phyloP scores from a whole-genome alignment of 148 eudicot genomes.

The Silene latifolia region DNA sequence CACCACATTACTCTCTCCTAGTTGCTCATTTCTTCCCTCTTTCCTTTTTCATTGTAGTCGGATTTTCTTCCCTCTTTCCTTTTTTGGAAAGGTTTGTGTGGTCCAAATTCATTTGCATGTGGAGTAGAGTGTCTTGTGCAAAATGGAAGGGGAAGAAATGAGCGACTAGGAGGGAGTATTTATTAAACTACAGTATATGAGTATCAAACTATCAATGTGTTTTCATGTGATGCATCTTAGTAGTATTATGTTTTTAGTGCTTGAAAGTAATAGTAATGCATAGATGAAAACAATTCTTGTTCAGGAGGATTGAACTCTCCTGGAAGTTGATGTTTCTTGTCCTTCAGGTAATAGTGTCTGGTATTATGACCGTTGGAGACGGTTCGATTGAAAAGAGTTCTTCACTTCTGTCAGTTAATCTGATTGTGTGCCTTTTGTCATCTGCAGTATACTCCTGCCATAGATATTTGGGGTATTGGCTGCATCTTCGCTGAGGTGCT shows the following conservation, averaged over 20 bases:
- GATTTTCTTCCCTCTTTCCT: no score
- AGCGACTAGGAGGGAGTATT: no score
- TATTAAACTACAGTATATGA: neutral
- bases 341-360: slow-evolving; percentile 57
- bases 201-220: neutral
- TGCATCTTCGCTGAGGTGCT: slow-evolving; percentile 94
- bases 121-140: no score
- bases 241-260: slow-evolving; percentile 2
- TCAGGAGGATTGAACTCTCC: slow-evolving; percentile 78
- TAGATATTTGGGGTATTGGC: slow-evolving; percentile 95
- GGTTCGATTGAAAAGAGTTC: slow-evolving; percentile 23
- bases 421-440: slow-evolving; percentile 15
- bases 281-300: slow-evolving; percentile 77
- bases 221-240: neutral
- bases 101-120: no score
- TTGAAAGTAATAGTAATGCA: slow-evolving; percentile 42
- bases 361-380: slow-evolving; percentile 30
- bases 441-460: slow-evolving; percentile 92
- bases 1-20: neutral
- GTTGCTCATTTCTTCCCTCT: no score
- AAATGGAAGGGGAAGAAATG: no score
- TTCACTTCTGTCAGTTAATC: slow-evolving; percentile 1
- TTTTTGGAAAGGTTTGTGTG: no score
- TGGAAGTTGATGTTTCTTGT: slow-evolving; percentile 60
- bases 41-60: no score